Conservation (phyloP, 176 grass and related monocot genomes). For the Zoysia japonica region DNA sequence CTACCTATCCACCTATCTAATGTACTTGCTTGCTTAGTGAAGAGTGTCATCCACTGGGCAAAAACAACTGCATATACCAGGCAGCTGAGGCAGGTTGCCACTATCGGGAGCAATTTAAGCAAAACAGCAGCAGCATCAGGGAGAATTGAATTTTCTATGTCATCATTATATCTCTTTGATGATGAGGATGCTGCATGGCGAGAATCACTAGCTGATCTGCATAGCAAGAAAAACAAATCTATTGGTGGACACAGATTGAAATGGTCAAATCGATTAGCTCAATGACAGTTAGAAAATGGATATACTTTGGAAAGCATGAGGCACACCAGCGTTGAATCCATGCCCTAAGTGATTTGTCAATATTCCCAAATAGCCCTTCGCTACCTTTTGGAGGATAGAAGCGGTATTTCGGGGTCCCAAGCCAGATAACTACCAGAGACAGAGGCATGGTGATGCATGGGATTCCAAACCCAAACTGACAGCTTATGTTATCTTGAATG, state of each 20-base stretch:
- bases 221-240: neutral
- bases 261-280: neutral
- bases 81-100: slow-evolving; percentile 56
- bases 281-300: neutral
- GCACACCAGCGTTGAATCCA: slow-evolving; percentile 1
- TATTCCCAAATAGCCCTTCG: slow-evolving; percentile 7
- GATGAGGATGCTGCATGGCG: slow-evolving; percentile 1
- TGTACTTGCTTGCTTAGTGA: slow-evolving; percentile 75
- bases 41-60: slow-evolving; percentile 60
- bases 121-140: slow-evolving; percentile 31
- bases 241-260: neutral
- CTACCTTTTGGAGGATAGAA: slow-evolving; percentile 37
- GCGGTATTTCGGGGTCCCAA: slow-evolving; percentile 44
- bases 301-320: slow-evolving; percentile 28
- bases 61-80: slow-evolving; percentile 60
- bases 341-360: slow-evolving; percentile 20
- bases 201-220: slow-evolving; percentile 39
- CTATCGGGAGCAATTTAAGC: slow-evolving; percentile 54
- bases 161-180: slow-evolving; percentile 21
- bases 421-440: slow-evolving; percentile 50
- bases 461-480: slow-evolving; percentile 57
- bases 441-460: slow-evolving; percentile 47
- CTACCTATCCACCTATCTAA: slow-evolving; percentile 57
- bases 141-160: slow-evolving; percentile 28
- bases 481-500: slow-evolving; percentile 51